Conservation (phyloP, 192 early-diverging fungal species). For the Funneliformis geosporum region DNA sequence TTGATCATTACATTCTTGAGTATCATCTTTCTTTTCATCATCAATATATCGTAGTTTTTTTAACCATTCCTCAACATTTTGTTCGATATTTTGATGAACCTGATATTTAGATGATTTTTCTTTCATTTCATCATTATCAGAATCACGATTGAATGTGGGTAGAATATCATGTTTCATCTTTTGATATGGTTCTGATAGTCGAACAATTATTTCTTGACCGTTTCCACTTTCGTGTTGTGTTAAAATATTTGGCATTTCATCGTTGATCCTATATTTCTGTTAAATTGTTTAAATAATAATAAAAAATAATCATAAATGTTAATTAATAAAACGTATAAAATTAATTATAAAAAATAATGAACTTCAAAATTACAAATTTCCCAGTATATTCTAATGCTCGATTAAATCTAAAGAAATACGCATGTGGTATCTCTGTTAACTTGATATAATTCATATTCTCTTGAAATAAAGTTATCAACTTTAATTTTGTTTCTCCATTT, state of each 20-base stretch:
- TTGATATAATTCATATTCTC: conserved; percentile 13
- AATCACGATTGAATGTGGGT: neutral
- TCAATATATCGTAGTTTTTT: neutral
- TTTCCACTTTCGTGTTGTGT: neutral
- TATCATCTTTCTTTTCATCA: neutral
- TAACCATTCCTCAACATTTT: neutral
- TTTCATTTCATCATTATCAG: neutral
- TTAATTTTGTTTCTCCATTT: conserved; percentile 14
- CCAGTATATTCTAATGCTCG: conserved; percentile 9
- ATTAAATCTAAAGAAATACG: conserved; percentile 1
- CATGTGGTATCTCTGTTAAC: neutral
- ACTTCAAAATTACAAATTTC: neutral
- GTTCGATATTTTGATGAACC: neutral
- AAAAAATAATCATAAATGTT: too few species aligned
- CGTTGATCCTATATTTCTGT: neutral
- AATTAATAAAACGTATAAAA: neutral
- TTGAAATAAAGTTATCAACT: conserved; percentile 17
- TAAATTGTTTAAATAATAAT: neutral
- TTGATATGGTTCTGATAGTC: conserved; percentile 7
- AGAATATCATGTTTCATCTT: neutral
- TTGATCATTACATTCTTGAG: neutral
- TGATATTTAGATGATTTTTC: too few species aligned
- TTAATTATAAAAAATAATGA: neutral
- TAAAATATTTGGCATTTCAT: conserved; percentile 3
- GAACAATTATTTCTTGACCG: neutral